Base-by-base conservation (phyloP, 441 rosid genomes). In the Adansonia grandidieri region DNA sequence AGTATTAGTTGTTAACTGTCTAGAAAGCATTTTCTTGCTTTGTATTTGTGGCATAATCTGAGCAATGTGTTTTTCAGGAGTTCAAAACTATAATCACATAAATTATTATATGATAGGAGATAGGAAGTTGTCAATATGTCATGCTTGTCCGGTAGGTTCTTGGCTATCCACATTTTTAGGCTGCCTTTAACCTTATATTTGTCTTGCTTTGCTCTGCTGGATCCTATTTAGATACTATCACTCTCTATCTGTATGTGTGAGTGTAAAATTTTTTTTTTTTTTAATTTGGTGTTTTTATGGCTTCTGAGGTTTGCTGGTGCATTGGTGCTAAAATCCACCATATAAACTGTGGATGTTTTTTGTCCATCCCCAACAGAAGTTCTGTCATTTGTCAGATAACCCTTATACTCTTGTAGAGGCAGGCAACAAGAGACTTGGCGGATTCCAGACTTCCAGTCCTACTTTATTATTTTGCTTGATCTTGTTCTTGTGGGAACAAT, bases 401-500 rank as follows among this genome's bases (percentile, higher is more conserved):
- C 4, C 69, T 53, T 42, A 14, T 42, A 32, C 78, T 70, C 40
- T 13, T 53, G 60, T 17, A 64, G 57, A 48, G 47, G 73, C 74
- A 76, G 20, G 15, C 20, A 63, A 63, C 47, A 63, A 32, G 68
- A 63, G 67, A 45, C 70, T 66, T 66, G 51, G 45, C 51, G 0
- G 44, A 54, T 44, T 50, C 6, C 68, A 13, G 19, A 6, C 32
- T 37, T 37, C 42, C 8, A 66, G 53, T 13, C 66, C 79, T 42
- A 77, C 66, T 53, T 44, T 20, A 77, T 53, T 68, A 28, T 45
- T 63, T 22, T 66, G 45, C 20, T 42, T 1, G 66, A 72, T 72
- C 66, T 67, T 76, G 71, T 19, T 68, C 74, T 51, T 10, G 40
- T 32, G 40, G 47, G 11, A 65, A 53, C 64, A 37, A 6, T 13